These are phyloP conservation scores for Eurotiales sp. DNA, from an alignment of 2,329 filamentous ascomycete species.

Conservation along the genomic window DNA sequence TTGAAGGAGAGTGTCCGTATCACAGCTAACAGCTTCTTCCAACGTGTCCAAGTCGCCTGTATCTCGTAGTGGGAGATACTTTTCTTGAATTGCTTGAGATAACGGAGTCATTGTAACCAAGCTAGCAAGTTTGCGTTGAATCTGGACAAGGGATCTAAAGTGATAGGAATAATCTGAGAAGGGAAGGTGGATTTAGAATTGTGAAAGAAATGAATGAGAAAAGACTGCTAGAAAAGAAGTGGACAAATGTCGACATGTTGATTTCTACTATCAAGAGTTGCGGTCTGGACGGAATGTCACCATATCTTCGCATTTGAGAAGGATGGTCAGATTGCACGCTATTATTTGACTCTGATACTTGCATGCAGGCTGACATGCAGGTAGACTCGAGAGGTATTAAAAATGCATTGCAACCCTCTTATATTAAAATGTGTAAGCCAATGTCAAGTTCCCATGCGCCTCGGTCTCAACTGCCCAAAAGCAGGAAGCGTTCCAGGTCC, in stretches of 20 bases:
- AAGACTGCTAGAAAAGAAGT: no score
- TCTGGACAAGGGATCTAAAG: no score
- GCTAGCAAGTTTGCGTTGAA: neutral
- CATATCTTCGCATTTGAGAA: no score
- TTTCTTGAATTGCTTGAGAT: neutral
- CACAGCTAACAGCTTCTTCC: neutral
- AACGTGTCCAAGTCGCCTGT: neutral
- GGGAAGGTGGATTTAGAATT: no score
- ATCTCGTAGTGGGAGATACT: neutral
- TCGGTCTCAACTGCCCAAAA: no score
- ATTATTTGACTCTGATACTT: neutral
- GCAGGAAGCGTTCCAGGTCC: no score
- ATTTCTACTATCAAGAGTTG: no score
- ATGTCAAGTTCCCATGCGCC: no score
- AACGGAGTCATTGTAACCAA: neutral
- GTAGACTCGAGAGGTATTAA: neutral
- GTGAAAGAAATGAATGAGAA: no score
- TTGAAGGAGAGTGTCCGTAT: neutral
- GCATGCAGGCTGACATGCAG: neutral
- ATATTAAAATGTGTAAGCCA: neutral
- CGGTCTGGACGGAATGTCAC: no score
- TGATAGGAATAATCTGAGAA: no score
- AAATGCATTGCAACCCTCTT: conserved; percentile 1
- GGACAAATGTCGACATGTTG: no score
- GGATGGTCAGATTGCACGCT: neutral